These are phyloP conservation scores for Penicillium sp. DNA, from an alignment of 2,329 filamentous ascomycete species.

Conservation along the genomic window DNA sequence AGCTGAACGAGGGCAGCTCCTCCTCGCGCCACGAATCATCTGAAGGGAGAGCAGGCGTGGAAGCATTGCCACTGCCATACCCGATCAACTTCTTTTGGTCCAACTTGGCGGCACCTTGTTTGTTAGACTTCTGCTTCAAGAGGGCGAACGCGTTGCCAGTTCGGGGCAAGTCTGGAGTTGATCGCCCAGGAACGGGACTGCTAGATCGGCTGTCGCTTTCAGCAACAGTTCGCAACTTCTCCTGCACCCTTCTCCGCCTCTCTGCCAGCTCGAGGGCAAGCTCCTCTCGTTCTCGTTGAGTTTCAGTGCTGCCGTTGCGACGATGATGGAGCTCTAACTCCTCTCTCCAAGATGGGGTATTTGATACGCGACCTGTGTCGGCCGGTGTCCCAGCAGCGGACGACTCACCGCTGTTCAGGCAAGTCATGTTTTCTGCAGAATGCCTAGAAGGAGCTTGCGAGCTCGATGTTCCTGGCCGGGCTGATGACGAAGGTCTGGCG, in stretches of 20 bases:
- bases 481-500: neutral
- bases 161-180: slow-evolving; percentile 33
- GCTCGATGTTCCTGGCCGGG: slow-evolving; percentile 5
- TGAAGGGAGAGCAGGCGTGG: slow-evolving; percentile 34
- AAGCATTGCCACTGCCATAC: slow-evolving; percentile 37
- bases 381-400: slow-evolving; percentile 7
- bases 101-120: slow-evolving; percentile 28
- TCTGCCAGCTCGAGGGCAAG: slow-evolving; percentile 50
- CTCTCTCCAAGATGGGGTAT: slow-evolving; percentile 45
- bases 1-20: slow-evolving; percentile 28
- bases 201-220: slow-evolving; percentile 44
- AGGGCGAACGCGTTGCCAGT: slow-evolving; percentile 45
- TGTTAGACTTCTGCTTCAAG: slow-evolving; percentile 43
- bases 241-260: slow-evolving; percentile 46
- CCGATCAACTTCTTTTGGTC: slow-evolving; percentile 44
- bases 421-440: slow-evolving; percentile 11
- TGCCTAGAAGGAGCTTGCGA: slow-evolving; percentile 12
- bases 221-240: slow-evolving; percentile 45
- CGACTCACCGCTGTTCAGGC: slow-evolving; percentile 17
- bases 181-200: slow-evolving; percentile 40
- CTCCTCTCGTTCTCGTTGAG: slow-evolving; percentile 47
- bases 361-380: slow-evolving; percentile 5
- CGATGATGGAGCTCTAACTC: slow-evolving; percentile 45
- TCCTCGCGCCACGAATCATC: slow-evolving; percentile 41
- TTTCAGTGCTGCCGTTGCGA: slow-evolving; percentile 47